These are phyloP conservation scores for Anthracocystis setariae DNA, from an alignment of 1,284 basidiomycete genomes.

Conservation along the genomic window DNA sequence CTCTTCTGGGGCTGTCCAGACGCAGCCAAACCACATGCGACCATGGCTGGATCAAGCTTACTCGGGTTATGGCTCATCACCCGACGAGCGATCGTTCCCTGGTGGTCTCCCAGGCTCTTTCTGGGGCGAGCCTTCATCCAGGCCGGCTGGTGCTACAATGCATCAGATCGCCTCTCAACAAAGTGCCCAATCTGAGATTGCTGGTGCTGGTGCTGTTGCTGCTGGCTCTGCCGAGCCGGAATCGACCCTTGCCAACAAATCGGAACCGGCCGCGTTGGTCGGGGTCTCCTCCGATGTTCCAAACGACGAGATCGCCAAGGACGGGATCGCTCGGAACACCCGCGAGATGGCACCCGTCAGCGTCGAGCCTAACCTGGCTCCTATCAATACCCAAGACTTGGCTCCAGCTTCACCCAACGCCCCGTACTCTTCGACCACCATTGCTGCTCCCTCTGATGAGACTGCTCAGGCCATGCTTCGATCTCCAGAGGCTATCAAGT, in stretches of 20 bases:
- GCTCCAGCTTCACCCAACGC: constrained; percentile 24
- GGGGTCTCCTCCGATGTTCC: constrained; percentile 2
- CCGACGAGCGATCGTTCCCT: constrained; percentile 39
- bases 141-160: neutral
- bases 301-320: neutral
- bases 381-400: constrained; percentile 33
- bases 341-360: neutral
- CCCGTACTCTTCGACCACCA: constrained; percentile 35
- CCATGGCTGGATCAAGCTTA: constrained; percentile 35
- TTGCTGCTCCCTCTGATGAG: constrained; percentile 32
- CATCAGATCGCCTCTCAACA: neutral
- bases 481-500: constrained; percentile 21
- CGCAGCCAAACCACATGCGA: constrained; percentile 7
- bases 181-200: neutral
- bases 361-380: constrained; percentile 16
- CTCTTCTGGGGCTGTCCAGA: neutral
- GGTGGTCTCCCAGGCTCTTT: constrained; percentile 39
- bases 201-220: constrained; percentile 1
- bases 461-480: constrained; percentile 25
- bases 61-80: constrained; percentile 24
- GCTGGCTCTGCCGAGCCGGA: neutral
- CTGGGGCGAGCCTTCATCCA: constrained; percentile 30
- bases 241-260: neutral
- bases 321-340: constrained; percentile 3
- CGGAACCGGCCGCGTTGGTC: neutral